Base-by-base conservation (phyloP, 2,329 filamentous ascomycete genomes). In the Geosmithia flava region DNA sequence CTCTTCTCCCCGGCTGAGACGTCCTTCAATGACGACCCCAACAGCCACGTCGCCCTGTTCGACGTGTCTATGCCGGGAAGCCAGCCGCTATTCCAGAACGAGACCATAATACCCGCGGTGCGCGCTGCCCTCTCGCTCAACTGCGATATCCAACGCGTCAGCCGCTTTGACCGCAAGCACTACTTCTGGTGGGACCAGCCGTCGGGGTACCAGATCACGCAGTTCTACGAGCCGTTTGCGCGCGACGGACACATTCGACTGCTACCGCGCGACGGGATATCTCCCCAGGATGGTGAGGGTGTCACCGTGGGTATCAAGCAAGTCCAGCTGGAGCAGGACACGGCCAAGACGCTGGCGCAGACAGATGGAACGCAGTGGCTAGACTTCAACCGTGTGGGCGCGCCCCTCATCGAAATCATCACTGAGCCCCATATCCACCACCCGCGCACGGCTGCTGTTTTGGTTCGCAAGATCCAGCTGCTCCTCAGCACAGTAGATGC, bases 121-220 rank as follows among this genome's bases (percentile, higher is more conserved):
- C 81, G 93, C 51, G 91, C 91, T 17, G 91, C 93, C 0, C 69
- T 96, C 46, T 87, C 89, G 0, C 71, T 98, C 43, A 78, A 83
- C 50, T 97, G 93, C 64, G 68, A 81, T 1, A 76, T 97, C 47
- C 85, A 94, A 60, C 71, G 67, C 1, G 74, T 78, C 55, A 95
- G 89, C 63, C 80, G 79, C 48, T 98, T 96, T 67, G 93, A 98
- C 65, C 77, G 93, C 53, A 98, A 98, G 64, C 93, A 98, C 65
- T 98, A 98, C 67, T 97, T 98, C 66, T 95, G 96, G 71, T 95
- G 93, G 78, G 93, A 98, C 64, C 93, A 98, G 65, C 93, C 93
- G 1, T 78, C 87, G 0, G 93, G 93, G 0, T 98, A 98, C 64
- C 93, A 98, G 64, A 95, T 98, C 53, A 98, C 93, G 2, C 93